Percentiles rank a stretch among this genome's conserved stretches.
phyloP scores from a whole-genome alignment of 495 filamentous ascomycete species.

The Penicillium psychrofluorescens region DNA sequence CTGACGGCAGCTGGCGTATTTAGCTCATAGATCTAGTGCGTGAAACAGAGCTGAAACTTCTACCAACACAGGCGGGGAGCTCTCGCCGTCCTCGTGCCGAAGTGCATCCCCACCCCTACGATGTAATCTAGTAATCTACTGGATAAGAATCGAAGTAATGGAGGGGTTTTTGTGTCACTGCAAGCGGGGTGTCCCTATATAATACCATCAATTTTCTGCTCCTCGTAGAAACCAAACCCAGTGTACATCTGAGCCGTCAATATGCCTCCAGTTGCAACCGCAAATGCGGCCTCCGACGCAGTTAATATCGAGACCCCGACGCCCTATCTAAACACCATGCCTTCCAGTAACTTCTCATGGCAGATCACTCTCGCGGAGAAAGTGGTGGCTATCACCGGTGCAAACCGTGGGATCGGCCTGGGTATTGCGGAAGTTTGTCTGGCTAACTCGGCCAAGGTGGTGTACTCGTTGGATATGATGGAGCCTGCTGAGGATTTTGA shows the following conservation, averaged over 20 bases:
- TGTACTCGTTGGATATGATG: slow-evolving; percentile 37
- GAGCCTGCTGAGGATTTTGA: slow-evolving; percentile 33
- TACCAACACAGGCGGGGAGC: too few species aligned
- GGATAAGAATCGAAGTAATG: too few species aligned
- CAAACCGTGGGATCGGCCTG: slow-evolving; percentile 31
- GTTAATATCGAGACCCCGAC: slow-evolving; percentile 1
- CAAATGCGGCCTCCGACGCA: slow-evolving; percentile 3
- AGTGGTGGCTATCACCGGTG: slow-evolving; percentile 30
- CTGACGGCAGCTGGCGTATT: too few species aligned
- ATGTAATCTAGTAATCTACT: too few species aligned
- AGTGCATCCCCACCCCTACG: too few species aligned
- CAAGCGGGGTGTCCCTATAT: too few species aligned
- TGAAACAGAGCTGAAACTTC: too few species aligned
- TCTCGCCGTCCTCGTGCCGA: too few species aligned
- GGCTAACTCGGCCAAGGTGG: slow-evolving; percentile 26
- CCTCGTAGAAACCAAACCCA: too few species aligned
- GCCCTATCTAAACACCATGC: slow-evolving; percentile 17
- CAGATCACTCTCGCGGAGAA: slow-evolving; percentile 21
- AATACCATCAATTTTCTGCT: too few species aligned
- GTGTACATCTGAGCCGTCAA: neutral
- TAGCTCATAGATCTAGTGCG: too few species aligned
- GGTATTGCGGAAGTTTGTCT: slow-evolving; percentile 35
- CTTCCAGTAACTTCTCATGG: slow-evolving; percentile 16
- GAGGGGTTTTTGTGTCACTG: too few species aligned
- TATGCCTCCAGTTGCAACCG: slow-evolving; percentile 15